Evolutionary conservation across 208 protist genomes (phyloP).

Genomic region (Leptomonas pyrrhocoris): DNA sequence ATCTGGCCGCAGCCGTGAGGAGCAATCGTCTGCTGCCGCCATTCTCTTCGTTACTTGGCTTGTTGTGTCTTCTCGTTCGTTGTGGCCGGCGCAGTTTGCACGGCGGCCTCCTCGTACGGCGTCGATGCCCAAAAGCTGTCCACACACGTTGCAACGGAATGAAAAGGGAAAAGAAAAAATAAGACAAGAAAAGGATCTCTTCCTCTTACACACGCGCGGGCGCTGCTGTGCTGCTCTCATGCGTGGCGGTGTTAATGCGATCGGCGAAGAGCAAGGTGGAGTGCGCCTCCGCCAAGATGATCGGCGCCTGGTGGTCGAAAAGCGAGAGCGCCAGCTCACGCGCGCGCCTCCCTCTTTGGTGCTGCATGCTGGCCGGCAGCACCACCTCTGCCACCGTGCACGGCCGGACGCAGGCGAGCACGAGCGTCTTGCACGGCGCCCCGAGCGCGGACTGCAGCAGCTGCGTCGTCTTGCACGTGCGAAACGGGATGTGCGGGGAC

Average conservation of each 20-base stretch:
- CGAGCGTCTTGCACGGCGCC: constrained; percentile 58
- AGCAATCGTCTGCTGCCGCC: too few relatives aligned
- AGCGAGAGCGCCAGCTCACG: constrained; percentile 21
- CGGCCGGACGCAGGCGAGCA: constrained; percentile 80
- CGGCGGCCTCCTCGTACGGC: too few relatives aligned
- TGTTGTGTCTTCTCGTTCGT: too few relatives aligned
- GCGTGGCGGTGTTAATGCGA: constrained; percentile 26
- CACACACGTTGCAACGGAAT: neutral
- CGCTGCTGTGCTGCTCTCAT: neutral
- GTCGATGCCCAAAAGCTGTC: too few relatives aligned
- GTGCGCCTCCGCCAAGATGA: constrained; percentile 32
- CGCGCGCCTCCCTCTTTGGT: constrained; percentile 9
- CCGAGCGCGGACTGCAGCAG: constrained; percentile 75
- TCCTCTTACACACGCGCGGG: neutral
- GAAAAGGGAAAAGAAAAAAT: too few relatives aligned
- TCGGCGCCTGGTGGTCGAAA: constrained; percentile 25
- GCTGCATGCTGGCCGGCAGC: constrained; percentile 28
- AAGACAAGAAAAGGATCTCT: neutral
- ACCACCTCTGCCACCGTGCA: constrained; percentile 40
- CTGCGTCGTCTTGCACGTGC: constrained; percentile 76
- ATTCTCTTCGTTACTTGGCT: too few relatives aligned
- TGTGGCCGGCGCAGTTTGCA: too few relatives aligned
- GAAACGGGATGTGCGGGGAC: constrained; percentile 58
- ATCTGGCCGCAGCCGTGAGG: too few relatives aligned
- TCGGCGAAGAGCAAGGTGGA: constrained; percentile 25